These are phyloP conservation scores for Lanzia echinophila DNA, from an alignment of 2,329 filamentous ascomycete genomes.

Conservation along the genomic window DNA sequence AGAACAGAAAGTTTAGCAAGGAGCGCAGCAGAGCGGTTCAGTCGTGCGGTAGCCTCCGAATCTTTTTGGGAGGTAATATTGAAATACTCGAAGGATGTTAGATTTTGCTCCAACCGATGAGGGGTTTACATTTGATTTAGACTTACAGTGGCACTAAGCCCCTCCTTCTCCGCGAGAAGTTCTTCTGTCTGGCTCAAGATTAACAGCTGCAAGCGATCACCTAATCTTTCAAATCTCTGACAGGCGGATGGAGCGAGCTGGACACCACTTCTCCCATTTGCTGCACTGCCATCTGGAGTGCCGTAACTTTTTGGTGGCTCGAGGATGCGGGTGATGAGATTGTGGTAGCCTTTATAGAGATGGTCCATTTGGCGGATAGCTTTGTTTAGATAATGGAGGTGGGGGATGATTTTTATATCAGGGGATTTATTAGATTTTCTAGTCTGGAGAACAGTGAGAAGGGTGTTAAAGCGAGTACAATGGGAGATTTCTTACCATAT, in stretches of 20 bases:
- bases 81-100: conserved; percentile 53
- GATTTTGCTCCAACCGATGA: background rate
- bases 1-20: conserved; percentile 69
- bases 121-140: background rate
- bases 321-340: conserved; percentile 52
- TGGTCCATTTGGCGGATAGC: conserved; percentile 54
- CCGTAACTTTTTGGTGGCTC: conserved; percentile 20
- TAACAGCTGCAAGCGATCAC: conserved; percentile 52
- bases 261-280: conserved; percentile 19
- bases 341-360: conserved; percentile 53
- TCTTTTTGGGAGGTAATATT: conserved; percentile 72
- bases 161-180: conserved; percentile 62
- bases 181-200: conserved; percentile 57
- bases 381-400: conserved; percentile 52
- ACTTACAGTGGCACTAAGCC: conserved; percentile 57
- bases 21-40: conserved; percentile 65
- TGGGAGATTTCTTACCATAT: conserved; percentile 18
- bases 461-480: background rate
- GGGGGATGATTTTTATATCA: conserved; percentile 48
- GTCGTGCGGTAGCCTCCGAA: conserved; percentile 62
- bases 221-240: conserved; percentile 52
- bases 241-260: conserved; percentile 40
- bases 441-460: conserved; percentile 20
- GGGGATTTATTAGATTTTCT: conserved; percentile 32
- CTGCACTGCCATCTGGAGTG: conserved; percentile 35